phyloP scores from a whole-genome alignment of 2,329 filamentous ascomycete genomes.

The Aureobasidium sp. region DNA sequence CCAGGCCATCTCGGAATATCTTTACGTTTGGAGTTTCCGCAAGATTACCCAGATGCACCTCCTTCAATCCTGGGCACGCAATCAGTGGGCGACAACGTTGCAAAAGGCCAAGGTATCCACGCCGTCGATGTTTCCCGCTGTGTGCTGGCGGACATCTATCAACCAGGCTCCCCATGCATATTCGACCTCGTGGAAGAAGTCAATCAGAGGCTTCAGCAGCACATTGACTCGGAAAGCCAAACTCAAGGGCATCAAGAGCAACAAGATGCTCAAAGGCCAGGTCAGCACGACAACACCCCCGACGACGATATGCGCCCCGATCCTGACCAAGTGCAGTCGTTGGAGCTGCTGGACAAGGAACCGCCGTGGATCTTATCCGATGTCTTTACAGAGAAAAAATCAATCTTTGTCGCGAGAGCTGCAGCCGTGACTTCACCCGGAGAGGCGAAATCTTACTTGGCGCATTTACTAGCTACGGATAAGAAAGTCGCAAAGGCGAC shows the following conservation, averaged over 20 bases:
- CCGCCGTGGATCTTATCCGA: constrained; percentile 70
- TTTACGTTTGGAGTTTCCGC: constrained; percentile 59
- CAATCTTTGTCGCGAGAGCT: constrained; percentile 75
- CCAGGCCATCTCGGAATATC: constrained; percentile 54
- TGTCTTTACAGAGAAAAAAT: constrained; percentile 72
- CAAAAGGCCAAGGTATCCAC: constrained; percentile 62
- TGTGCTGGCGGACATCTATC: constrained; percentile 61
- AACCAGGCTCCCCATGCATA: constrained; percentile 70
- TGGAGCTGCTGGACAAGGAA: constrained; percentile 33
- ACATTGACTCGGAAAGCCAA: constrained; percentile 20
- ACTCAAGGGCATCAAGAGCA: constrained; percentile 22
- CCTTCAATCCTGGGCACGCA: constrained; percentile 72
- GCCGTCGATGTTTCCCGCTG: constrained; percentile 63
- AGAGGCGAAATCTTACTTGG: constrained; percentile 64
- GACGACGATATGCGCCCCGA: neutral
- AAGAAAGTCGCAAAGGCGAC: constrained; percentile 79
- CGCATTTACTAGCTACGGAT: constrained; percentile 72
- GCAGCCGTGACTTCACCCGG: constrained; percentile 61
- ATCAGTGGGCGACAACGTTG: constrained; percentile 61
- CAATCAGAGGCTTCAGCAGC: constrained; percentile 28
- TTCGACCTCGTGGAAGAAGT: constrained; percentile 77
- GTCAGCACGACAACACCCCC: constrained; percentile 22
- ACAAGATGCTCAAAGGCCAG: constrained; percentile 27
- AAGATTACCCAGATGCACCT: constrained; percentile 65
- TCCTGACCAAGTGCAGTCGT: constrained; percentile 28